A percentile compares a stretch with the other conserved stretches of the same genome.
Conservation (phyloP, 2,329 filamentous ascomycete species). For the Trichoderma afroharzianum region DNA sequence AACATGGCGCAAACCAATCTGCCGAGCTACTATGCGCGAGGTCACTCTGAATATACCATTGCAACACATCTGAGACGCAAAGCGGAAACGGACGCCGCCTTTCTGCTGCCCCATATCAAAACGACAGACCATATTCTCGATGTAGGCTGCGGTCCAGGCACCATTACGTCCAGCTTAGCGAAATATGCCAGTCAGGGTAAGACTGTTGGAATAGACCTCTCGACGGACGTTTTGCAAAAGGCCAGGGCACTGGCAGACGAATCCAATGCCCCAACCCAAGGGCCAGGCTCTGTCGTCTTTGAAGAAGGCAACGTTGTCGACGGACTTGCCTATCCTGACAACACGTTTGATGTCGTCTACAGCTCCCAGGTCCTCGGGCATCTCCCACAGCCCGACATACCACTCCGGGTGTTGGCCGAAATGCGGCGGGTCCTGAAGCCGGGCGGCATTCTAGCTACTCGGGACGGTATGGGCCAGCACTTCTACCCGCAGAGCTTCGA, state of each 20-base stretch:
- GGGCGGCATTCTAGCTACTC: constrained; percentile 7
- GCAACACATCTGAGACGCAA: background rate
- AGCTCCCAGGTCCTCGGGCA: constrained; percentile 5
- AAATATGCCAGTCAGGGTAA: background rate
- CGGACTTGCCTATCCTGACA: constrained; percentile 5
- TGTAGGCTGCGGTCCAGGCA: constrained; percentile 8
- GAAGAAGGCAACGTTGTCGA: constrained; percentile 4
- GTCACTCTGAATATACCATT: constrained; percentile 10
- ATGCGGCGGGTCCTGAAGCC: constrained; percentile 11
- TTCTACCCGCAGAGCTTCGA: constrained; percentile 5
- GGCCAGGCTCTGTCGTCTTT: background rate
- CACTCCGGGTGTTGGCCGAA: background rate
- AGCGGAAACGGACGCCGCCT: background rate
- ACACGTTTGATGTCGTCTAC: constrained; percentile 3
- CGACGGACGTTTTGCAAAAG: background rate
- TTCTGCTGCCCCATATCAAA: background rate
- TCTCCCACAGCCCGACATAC: background rate
- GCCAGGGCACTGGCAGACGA: background rate
- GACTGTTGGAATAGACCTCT: background rate
- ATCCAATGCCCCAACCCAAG: background rate
- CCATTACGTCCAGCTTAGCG: background rate
- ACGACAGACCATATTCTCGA: background rate
- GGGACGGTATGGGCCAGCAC: constrained; percentile 4
- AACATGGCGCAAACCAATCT: constrained; percentile 13
- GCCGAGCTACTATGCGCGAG: constrained; percentile 8